These are phyloP conservation scores for Vachellia pachyceras DNA, from an alignment of 306 rosid species.

Conservation along the genomic window DNA sequence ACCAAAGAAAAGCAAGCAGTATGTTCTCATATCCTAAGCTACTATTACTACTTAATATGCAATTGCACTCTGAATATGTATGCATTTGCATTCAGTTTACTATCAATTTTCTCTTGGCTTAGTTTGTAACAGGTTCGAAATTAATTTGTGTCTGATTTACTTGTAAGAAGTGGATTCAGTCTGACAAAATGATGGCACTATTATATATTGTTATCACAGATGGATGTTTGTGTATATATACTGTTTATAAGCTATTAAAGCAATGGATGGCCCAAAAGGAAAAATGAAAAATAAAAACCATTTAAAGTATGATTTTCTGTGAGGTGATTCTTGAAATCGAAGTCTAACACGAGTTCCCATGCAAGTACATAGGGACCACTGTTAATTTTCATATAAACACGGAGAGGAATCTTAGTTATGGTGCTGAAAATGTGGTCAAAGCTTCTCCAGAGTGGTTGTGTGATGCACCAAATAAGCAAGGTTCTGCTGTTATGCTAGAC, in stretches of 20 bases:
- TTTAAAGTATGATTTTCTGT: not conserved
- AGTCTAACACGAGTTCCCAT: not conserved
- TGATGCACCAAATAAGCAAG: not conserved
- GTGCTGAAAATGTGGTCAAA: not conserved
- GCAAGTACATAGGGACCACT: not conserved
- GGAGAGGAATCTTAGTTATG: not conserved
- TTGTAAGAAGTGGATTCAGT: not conserved
- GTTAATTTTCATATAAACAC: not conserved
- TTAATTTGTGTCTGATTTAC: not conserved
- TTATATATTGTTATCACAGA: not conserved
- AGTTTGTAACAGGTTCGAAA: not conserved
- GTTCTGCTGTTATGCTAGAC: not conserved
- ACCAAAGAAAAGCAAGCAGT: constrained; percentile 86
- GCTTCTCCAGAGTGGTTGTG: not conserved
- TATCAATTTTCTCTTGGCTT: not conserved
- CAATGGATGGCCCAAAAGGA: not conserved
- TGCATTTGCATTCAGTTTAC: constrained; percentile 32
- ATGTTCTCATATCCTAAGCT: constrained; percentile 46
- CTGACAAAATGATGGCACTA: not conserved
- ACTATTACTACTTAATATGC: constrained; percentile 14
- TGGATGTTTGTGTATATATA: not conserved
- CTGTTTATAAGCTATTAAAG: not conserved
- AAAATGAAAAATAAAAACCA: not conserved
- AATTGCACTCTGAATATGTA: constrained; percentile 32
- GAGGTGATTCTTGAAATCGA: not conserved